Conservation (phyloP, 2,329 filamentous ascomycete genomes). For the Fusarium marasasianum region DNA sequence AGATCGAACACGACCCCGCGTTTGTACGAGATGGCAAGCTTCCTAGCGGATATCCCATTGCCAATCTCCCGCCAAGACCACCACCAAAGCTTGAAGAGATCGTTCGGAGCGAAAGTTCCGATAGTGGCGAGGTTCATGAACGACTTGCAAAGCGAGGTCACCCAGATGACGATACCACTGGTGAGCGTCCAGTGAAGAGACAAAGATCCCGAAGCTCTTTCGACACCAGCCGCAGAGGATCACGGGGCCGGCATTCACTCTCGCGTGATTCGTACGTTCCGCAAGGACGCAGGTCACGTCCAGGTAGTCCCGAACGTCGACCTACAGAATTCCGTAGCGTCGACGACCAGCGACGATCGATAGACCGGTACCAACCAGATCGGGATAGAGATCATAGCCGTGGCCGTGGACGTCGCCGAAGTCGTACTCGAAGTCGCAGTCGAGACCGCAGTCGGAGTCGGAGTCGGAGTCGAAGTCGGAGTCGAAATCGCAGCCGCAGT, state of each 20-base stretch:
- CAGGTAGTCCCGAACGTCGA: conserved; percentile 18
- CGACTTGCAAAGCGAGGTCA: conserved; percentile 23
- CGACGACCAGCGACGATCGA: conserved; percentile 28
- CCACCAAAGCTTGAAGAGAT: conserved; percentile 4
- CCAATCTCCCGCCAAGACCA: conserved; percentile 4
- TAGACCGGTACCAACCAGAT: conserved; percentile 26
- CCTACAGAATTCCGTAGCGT: conserved; percentile 10
- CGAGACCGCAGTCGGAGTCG: background rate
- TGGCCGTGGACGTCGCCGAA: background rate
- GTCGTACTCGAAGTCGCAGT: conserved; percentile 4
- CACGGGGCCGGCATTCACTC: background rate
- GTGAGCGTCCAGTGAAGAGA: conserved; percentile 32
- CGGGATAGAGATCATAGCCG: conserved; percentile 15
- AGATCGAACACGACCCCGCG: conserved; percentile 55
- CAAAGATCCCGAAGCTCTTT: conserved; percentile 31
- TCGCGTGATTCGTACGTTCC: conserved; percentile 14
- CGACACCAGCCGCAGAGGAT: conserved; percentile 1
- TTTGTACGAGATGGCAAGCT: conserved; percentile 47
- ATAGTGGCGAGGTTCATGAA: conserved; percentile 30
- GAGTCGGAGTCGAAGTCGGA: background rate
- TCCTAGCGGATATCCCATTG: conserved; percentile 35
- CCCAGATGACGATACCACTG: conserved; percentile 17
- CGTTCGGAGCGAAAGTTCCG: conserved; percentile 22
- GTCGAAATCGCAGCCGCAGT: conserved; percentile 11
- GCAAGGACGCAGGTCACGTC: conserved; percentile 22